Evolutionary conservation across 768 basidiomycete species (phyloP).

Genomic region (Glaciozyma antarctica): DNA sequence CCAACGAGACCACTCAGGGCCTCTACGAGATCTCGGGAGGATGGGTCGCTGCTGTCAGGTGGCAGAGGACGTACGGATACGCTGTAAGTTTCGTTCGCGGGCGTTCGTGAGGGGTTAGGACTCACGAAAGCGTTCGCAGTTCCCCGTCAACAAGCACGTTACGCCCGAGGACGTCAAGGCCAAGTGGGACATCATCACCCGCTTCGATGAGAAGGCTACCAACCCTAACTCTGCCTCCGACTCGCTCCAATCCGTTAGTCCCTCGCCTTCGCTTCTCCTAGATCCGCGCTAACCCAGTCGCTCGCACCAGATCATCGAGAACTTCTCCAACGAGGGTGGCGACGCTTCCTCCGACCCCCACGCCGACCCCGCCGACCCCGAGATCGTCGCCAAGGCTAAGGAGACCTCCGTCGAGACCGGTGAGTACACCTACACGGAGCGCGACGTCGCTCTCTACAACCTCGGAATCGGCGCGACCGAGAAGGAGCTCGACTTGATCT

Average conservation of each 20-base stretch:
- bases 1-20: constrained; percentile 60
- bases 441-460: constrained; percentile 90
- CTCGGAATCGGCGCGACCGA: constrained; percentile 88
- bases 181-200: constrained; percentile 74
- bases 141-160: constrained; percentile 65
- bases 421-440: constrained; percentile 69
- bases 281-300: background rate
- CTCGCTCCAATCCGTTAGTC: constrained; percentile 59
- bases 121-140: constrained; percentile 37
- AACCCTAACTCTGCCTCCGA: constrained; percentile 67
- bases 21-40: constrained; percentile 84
- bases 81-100: constrained; percentile 39
- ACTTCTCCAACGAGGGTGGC: constrained; percentile 47
- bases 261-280: background rate
- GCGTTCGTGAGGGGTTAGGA: background rate
- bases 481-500: constrained; percentile 83
- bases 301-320: constrained; percentile 47
- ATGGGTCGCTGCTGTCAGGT: constrained; percentile 83
- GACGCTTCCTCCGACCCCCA: constrained; percentile 23
- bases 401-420: constrained; percentile 48
- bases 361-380: constrained; percentile 67
- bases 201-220: constrained; percentile 76
- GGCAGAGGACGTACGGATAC: constrained; percentile 80
- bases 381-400: constrained; percentile 75
- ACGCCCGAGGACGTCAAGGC: constrained; percentile 69